Evolutionary conservation across 441 rosid species (phyloP), one percentile per base, ranked within the genome.

Genomic region (Gossypium aridum): DNA sequence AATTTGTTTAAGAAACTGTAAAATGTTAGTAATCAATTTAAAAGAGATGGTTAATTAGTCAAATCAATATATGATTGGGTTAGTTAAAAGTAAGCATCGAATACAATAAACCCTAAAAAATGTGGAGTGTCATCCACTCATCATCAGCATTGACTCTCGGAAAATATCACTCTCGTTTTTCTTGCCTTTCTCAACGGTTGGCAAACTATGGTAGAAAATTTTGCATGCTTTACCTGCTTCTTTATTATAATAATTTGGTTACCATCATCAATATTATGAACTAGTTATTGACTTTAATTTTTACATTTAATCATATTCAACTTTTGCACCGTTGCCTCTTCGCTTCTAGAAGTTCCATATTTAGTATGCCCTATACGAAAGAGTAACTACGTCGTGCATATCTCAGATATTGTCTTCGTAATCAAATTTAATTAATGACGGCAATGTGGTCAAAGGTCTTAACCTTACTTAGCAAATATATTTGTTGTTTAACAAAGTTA

Each of bases 101-200:
- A 68, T 22, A 22, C 16, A 54, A 0, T 1, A 59, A 12, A 37
- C 45, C 56, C 56, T 4, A 65, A 64, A 66, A 74, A 77, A 19
- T 45, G 76, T 79, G 75, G 55, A 73, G 61, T 74, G 75, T 79
- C 81, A 12, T 82, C 86, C 72, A 70, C 26, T 57, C 81, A 8
- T 82, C 84, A 70, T 70, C 22, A 53, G 73, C 75, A 66, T 86
- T 84, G 85, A 82, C 89, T 64, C 77, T 75, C 23, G 26, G 62
- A 73, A 26, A 71, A 8, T 64, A 72, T 7, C 60, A 51, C 8
- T 76, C 45, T 2, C 9, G 23, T 62, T 63, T 49, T 70, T 19
- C 62, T 64, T 64, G 9, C 45, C 51, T 78, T 80, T 80, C 86
- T 79, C 81, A 82, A 80, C 64, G 84, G 85, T 82, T 79, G 87